Evolutionary conservation across 441 rosid species (phyloP), one percentile per base, ranked within the genome.

Genomic region (Pelargonium cotyledonis): DNA sequence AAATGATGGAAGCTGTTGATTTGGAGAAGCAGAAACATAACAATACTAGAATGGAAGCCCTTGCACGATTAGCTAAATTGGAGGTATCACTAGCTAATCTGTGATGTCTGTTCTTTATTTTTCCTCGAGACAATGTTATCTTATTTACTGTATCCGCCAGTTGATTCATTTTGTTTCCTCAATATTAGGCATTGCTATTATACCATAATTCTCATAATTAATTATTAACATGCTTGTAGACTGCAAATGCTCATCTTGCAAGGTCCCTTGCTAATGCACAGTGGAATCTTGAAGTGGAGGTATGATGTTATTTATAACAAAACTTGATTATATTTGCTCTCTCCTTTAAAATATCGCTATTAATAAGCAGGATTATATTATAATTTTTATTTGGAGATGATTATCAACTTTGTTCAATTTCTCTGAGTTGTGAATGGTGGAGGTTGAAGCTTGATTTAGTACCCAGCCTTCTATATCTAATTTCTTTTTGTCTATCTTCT

Each of bases 1-100:
- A 91, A 83, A 91, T 89, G 31, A 85, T 94, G 89, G 91, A 91
- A 14, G 98, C 97, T 73, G 96, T 79, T 73, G 98, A 91, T 41
- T 58, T 86, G 74, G 97, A 94, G 81, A 91, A 91, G 81, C 91
- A 85, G 85, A 94, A 91, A 73, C 98, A 94, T 82, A 94, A 91
- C 68, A 89, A 87, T 72, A 94, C 98, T 68, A 88, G 97, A 83
- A 94, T 88, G 93, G 96, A 91, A 81, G 96, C 85, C 66, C 84
- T 91, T 70, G 40, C 87, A 61, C 85, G 85, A 65, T 76, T 91
- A 81, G 90, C 91, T 62, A 88, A 83, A 80, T 84, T 91, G 69
- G 97, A 94, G 96, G 99, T 94, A 80, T 67, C 72, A 69, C 70
- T 68, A 41, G 63, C 55, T 65, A 23, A 23, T 55, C 75, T 68